Base-by-base conservation (phyloP, 345 rosid genomes). In the Trapa incisa region DNA sequence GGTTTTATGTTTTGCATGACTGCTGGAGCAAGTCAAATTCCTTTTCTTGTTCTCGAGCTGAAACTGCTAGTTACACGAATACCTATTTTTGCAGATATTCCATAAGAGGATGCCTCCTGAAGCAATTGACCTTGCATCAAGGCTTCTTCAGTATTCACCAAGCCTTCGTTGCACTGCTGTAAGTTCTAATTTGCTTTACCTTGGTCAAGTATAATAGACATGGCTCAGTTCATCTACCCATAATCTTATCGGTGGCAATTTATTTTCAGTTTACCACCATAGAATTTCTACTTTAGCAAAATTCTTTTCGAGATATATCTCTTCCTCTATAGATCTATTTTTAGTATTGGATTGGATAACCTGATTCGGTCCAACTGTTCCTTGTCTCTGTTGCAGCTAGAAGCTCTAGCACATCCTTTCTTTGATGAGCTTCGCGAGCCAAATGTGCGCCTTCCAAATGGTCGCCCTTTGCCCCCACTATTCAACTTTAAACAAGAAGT, bases 101-200 rank as follows among this genome's bases (percentile, higher is more conserved):
- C 89, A 86, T 74, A 87, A 87, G 71, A 75, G 87, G 62, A 87
- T 87, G 93, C 96, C 96, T 79, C 89, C 96, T 35, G 94, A 89
- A 82, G 96, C 96, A 37, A 84, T 89, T 68, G 96, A 89, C 74
- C 94, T 89, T 12, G 86, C 86, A 29, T 89, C 96, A 42, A 81
- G 96, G 72, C 86, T 89, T 67, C 86, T 89, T 67, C 96, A 89
- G 29, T 89, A 89, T 69, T 84, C 96, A 61, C 96, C 96, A 0
- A 87, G 89, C 58, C 85, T 87, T 57, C 89, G 94, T 50, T 86
- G 85, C 70, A 80, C 92, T 50, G 91, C 92, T 33, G 97, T 89
- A 41, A 83, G 91, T 87, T 66, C 22, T 50, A 47, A 45, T 37
- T 35, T 48, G 64, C 43, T 67, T 43, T 17, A 39, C 15, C 47